Evolutionary conservation across 768 basidiomycete species (phyloP).

Genomic region (Tulasnella calospora): DNA sequence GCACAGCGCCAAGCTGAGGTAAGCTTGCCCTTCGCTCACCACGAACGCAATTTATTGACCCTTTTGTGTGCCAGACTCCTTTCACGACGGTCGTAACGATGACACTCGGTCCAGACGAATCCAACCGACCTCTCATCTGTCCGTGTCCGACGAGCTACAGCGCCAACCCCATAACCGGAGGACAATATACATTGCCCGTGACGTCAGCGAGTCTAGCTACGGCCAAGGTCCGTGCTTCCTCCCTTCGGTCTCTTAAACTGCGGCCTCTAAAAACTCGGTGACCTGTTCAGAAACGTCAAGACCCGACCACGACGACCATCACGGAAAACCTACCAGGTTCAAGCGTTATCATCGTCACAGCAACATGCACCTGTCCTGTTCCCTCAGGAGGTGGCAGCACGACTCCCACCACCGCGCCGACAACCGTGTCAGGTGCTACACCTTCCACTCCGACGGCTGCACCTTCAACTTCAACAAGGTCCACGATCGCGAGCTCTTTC

Average conservation of each 20-base stretch:
- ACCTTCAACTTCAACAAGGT: neutral
- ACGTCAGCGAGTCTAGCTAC: neutral
- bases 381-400: neutral
- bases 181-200: neutral
- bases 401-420: neutral
- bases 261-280: neutral
- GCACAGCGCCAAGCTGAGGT: neutral
- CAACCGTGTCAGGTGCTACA: neutral
- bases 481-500: neutral
- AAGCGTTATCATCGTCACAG: neutral
- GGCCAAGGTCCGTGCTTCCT: neutral
- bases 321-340: neutral
- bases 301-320: neutral
- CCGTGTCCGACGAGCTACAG: neutral
- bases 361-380: neutral
- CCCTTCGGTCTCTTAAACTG: neutral
- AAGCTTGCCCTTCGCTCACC: neutral
- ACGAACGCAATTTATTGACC: neutral
- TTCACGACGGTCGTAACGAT: neutral
- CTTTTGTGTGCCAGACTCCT: neutral
- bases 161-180: neutral
- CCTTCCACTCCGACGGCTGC: neutral
- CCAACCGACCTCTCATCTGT: neutral
- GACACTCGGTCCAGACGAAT: neutral
- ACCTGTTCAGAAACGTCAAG: neutral